phyloP scores from a whole-genome alignment of 352 stramenopile genomes.

The Phytopythium chamaehyphon region DNA sequence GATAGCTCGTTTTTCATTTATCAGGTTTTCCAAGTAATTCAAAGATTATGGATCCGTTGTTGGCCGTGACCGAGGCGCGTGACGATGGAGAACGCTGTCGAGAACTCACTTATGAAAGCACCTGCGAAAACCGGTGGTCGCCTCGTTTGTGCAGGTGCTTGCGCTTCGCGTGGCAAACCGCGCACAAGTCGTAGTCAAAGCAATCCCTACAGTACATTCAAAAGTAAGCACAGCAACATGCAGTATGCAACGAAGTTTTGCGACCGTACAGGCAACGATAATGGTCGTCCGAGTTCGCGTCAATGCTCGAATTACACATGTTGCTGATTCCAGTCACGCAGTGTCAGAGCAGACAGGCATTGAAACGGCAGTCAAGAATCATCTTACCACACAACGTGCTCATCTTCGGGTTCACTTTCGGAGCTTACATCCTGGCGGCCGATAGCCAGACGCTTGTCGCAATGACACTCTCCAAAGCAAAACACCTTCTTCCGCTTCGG shows the following conservation, averaged over 20 bases:
- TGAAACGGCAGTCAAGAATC: neutral
- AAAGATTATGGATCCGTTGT: too few relatives aligned
- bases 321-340: constrained; percentile 15
- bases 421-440: constrained; percentile 22
- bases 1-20: too few relatives aligned
- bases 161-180: constrained; percentile 36
- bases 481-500: constrained; percentile 18
- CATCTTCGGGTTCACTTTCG: constrained; percentile 22
- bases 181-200: constrained; percentile 75
- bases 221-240: constrained; percentile 6
- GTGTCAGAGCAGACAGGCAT: neutral
- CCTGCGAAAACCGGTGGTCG: constrained; percentile 34
- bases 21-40: too few relatives aligned
- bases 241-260: too few relatives aligned
- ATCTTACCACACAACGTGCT: constrained; percentile 49
- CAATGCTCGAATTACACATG: constrained; percentile 23
- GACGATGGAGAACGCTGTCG: too few relatives aligned
- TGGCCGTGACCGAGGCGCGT: neutral
- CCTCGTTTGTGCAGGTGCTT: constrained; percentile 30
- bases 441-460: constrained; percentile 32
- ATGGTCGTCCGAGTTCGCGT: constrained; percentile 28
- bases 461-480: constrained; percentile 47
- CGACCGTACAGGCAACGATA: constrained; percentile 37
- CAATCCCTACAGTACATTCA: constrained; percentile 41
- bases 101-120: constrained; percentile 1